Conservation (phyloP, 2,329 filamentous ascomycete genomes). For the Thielaviopsis musarum region DNA sequence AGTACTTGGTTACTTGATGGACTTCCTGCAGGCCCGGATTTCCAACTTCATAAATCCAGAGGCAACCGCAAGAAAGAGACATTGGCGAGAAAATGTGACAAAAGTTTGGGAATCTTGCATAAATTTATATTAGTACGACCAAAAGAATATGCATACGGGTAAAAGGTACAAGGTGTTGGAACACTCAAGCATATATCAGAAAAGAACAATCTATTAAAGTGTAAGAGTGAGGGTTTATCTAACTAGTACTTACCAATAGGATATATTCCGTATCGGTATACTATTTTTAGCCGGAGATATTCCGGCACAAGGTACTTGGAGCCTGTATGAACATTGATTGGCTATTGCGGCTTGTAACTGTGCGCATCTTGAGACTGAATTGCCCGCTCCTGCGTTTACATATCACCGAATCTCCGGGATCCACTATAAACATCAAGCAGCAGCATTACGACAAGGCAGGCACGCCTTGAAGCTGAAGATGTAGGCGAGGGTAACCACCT, state of each 20-base stretch:
- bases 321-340: not conserved
- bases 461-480: not conserved
- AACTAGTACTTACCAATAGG: too few relatives aligned
- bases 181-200: too few relatives aligned
- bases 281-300: too few relatives aligned
- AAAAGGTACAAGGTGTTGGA: not conserved
- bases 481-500: too few relatives aligned
- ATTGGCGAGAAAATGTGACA: not conserved
- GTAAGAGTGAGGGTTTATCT: too few relatives aligned
- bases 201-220: too few relatives aligned
- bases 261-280: too few relatives aligned
- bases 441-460: not conserved
- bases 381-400: not conserved
- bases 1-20: not conserved
- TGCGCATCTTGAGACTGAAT: too few relatives aligned
- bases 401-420: conserved; percentile 8
- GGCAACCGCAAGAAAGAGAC: not conserved
- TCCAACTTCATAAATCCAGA: not conserved
- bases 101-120: too few relatives aligned
- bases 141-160: not conserved
- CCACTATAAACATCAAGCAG: not conserved
- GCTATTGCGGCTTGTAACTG: not conserved
- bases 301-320: not conserved
- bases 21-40: not conserved
- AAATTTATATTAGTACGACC: not conserved